Evolutionary conservation across 2,329 filamentous ascomycete genomes (phyloP).

Genomic region (Colletotrichum sidae): DNA sequence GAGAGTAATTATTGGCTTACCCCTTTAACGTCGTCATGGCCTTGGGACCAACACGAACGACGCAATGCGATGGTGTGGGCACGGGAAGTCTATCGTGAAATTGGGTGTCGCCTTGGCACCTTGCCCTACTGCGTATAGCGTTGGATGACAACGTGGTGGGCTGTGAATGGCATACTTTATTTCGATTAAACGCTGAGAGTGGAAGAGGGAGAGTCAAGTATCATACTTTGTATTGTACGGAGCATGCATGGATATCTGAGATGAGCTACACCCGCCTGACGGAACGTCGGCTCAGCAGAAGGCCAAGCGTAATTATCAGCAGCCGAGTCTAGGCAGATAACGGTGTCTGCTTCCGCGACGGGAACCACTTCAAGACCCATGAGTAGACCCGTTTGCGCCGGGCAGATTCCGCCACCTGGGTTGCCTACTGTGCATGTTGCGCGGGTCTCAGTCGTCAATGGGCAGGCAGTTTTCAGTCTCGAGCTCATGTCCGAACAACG

Average conservation of each 20-base stretch:
- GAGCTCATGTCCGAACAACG: constrained; percentile 20
- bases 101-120: not conserved
- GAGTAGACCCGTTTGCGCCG: not conserved
- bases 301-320: constrained; percentile 17
- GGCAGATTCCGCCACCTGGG: not conserved
- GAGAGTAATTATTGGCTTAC: constrained; percentile 8
- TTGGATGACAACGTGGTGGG: constrained; percentile 1
- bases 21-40: constrained; percentile 5
- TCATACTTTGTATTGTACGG: too few relatives aligned
- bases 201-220: too few relatives aligned
- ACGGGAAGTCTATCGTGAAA: constrained; percentile 27
- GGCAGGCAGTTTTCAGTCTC: not conserved
- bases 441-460: not conserved
- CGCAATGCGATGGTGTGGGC: constrained; percentile 9
- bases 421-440: too few relatives aligned
- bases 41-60: constrained; percentile 2
- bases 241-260: not conserved
- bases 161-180: constrained; percentile 17
- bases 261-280: not conserved
- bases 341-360: constrained; percentile 8
- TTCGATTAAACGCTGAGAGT: constrained; percentile 20
- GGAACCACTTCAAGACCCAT: constrained; percentile 18
- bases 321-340: constrained; percentile 13
- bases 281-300: constrained; percentile 16
- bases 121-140: constrained; percentile 7